Evolutionary conservation across 2,329 filamentous ascomycete species (phyloP), one percentile per base, ranked within the genome.

Genomic region (Phoma sp.): DNA sequence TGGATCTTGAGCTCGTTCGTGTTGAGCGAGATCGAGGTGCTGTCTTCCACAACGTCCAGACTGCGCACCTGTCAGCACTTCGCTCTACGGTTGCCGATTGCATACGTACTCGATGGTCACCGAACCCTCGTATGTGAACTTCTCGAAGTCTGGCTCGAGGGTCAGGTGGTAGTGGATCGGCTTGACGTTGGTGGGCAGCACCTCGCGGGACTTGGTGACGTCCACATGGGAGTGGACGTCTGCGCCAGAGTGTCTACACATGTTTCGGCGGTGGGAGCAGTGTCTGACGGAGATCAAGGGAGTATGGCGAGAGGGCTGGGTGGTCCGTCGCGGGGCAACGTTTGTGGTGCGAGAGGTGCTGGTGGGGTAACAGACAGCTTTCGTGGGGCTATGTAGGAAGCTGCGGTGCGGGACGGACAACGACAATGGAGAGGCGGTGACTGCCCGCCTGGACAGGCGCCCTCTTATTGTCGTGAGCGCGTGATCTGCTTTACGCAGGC

Each of bases 141-240:
- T 92, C 66, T 89, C 83, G 66, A 98, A 90, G 79, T 97, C 86
- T 49, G 93, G 92, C 79, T 98, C 95, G 59, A 98, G 82, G 1
- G 90, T 95, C 66, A 98, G 78, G 75, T 96, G 86, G 78, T 98
- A 98, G 79, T 98, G 92, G 35, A 83, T 78, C n/a, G 93, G 93
- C 75, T 93, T 89, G 69, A 97, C 91, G 71, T 97, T 96, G 77
- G 88, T 87, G 47, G 93, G 95, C 66, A 98, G 83, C 62, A 98
- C 88, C 80, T 96, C 89, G 67, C 93, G 88, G 61, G 85, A 86
- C 64, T 84, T 82, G 47, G 82, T 77, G 65, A 89, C 80, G 71
- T 87, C 82, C 60, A 83, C 79, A 67, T 81, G 84, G 59, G 79
- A 80, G 50, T 82, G 80, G 58, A 77, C 79, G 59, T 84, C 83